Evolutionary conservation across 2,329 filamentous ascomycete genomes (phyloP).

Genomic region (Stromatinia cepivora): DNA sequence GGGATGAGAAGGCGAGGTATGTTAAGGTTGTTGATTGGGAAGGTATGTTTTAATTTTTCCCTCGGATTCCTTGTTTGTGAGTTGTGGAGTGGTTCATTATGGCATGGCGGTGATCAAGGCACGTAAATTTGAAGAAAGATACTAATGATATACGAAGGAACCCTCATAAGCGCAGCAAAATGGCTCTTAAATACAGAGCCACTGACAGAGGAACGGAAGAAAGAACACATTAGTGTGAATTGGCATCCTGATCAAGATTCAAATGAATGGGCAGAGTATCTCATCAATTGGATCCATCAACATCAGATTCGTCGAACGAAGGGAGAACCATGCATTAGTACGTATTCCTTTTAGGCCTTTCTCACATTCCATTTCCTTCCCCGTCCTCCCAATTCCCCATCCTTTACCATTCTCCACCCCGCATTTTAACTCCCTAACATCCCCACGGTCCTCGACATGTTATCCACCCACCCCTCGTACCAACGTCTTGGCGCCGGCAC

Average conservation of each 20-base stretch:
- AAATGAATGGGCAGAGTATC: constrained; percentile 28
- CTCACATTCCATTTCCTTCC: background rate
- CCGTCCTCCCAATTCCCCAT: too few relatives aligned
- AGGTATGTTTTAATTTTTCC: constrained; percentile 3
- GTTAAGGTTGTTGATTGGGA: constrained; percentile 31
- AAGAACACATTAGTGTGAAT: constrained; percentile 26
- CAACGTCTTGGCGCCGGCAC: constrained; percentile 43
- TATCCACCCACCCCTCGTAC: constrained; percentile 42
- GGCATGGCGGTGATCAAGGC: too few relatives aligned
- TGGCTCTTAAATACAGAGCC: constrained; percentile 10
- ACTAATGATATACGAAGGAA: background rate
- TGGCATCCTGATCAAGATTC: constrained; percentile 29
- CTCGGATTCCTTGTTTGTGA: background rate
- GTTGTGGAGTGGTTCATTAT: background rate
- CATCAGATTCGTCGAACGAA: constrained; percentile 23
- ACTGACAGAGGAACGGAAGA: constrained; percentile 26
- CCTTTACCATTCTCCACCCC: background rate
- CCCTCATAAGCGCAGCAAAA: constrained; percentile 19
- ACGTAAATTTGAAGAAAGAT: too few relatives aligned
- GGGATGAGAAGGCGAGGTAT: constrained; percentile 26
- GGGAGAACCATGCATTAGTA: constrained; percentile 28
- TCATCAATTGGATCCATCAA: constrained; percentile 26
- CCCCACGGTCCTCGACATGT: constrained; percentile 39
- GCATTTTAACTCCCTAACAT: background rate
- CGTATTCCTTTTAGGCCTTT: background rate